A percentile compares a stretch with the other conserved stretches of the same genome.
Conservation (phyloP, 495 filamentous ascomycete genomes). For the Thermochaetoides thermophila region DNA sequence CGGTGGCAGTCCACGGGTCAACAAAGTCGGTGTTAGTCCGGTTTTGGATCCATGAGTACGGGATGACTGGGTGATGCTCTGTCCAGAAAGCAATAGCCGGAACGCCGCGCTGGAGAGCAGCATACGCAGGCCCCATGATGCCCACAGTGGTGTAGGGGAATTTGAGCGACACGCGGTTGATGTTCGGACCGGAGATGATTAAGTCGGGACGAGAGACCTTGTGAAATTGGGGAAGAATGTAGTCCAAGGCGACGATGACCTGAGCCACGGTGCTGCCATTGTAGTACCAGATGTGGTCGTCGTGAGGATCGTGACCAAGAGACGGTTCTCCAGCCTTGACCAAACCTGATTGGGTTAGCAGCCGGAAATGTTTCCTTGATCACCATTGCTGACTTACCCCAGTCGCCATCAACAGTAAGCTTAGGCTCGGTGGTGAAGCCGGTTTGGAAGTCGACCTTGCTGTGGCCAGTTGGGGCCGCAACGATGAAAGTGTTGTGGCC, state of each 20-base stretch:
- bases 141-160: conserved; percentile 27
- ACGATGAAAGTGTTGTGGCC: conserved; percentile 28
- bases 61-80: conserved; percentile 7
- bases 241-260: conserved; percentile 30
- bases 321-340: conserved; percentile 17
- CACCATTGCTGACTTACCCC: too few relatives aligned
- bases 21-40: conserved; percentile 11
- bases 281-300: conserved; percentile 33
- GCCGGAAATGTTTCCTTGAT: too few relatives aligned
- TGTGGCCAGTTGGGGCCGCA: conserved; percentile 15
- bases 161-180: conserved; percentile 20
- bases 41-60: conserved; percentile 17
- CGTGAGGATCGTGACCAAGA: conserved; percentile 23
- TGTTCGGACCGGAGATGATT: conserved; percentile 29
- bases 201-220: conserved; percentile 23
- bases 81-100: conserved; percentile 26
- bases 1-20: conserved; percentile 20
- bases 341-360: too few relatives aligned
- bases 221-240: conserved; percentile 33
- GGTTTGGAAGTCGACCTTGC: conserved; percentile 12
- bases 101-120: conserved; percentile 22
- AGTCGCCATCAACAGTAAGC: conserved; percentile 13
- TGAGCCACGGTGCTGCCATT: conserved; percentile 29
- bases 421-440: conserved; percentile 17
- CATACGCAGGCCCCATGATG: conserved; percentile 24